Conservation (phyloP, 1,284 basidiomycete species). For the Naganishia cerealis region DNA sequence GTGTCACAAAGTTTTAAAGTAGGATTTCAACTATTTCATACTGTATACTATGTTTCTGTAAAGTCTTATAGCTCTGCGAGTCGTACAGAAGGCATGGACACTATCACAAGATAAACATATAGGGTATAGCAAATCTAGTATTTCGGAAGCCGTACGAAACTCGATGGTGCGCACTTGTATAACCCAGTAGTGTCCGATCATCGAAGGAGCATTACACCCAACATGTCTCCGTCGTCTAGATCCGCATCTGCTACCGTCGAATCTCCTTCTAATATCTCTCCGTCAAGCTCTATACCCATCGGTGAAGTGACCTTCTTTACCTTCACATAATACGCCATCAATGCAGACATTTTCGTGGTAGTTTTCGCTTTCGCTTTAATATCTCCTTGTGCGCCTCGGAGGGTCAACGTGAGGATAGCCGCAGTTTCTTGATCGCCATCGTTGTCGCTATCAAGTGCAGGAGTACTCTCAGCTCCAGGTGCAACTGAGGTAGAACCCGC, state of each 20-base stretch:
- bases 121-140: too few relatives aligned
- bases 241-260: conserved; percentile 18
- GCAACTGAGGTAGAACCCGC: neutral
- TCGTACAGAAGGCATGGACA: too few relatives aligned
- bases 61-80: too few relatives aligned
- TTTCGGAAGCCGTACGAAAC: too few relatives aligned
- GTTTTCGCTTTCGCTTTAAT: conserved; percentile 22
- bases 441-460: conserved; percentile 12
- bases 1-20: too few relatives aligned
- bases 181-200: neutral
- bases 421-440: neutral
- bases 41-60: too few relatives aligned
- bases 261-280: conserved; percentile 21
- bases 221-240: conserved; percentile 27
- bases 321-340: conserved; percentile 20
- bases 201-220: conserved; percentile 14
- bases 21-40: too few relatives aligned
- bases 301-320: conserved; percentile 9
- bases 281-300: conserved; percentile 24
- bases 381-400: conserved; percentile 16
- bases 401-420: conserved; percentile 12
- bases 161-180: too few relatives aligned
- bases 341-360: conserved; percentile 26
- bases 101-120: too few relatives aligned
- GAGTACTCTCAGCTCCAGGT: neutral